Evolutionary conservation across 306 rosid species (phyloP).

Genomic region (Canavalia gladiata): DNA sequence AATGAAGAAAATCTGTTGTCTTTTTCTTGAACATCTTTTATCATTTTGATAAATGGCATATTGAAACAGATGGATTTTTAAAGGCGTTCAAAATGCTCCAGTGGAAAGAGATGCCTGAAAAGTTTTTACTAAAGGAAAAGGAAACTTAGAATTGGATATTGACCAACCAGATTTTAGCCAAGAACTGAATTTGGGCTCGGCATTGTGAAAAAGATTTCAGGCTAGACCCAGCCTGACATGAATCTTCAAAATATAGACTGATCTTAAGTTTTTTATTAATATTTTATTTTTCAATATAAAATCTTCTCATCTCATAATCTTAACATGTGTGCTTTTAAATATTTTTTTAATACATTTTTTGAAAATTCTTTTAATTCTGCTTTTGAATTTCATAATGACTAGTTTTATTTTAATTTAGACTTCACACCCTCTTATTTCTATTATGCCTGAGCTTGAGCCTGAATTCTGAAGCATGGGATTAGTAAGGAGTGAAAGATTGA

Average conservation of each 20-base stretch:
- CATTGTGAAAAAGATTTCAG: conserved; percentile 22
- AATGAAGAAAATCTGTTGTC: background rate
- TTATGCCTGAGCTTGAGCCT: conserved; percentile 5
- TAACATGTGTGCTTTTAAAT: conserved; percentile 17
- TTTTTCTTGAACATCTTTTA: conserved; percentile 37
- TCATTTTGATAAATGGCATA: conserved; percentile 23
- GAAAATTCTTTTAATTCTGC: background rate
- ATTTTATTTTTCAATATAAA: conserved; percentile 6
- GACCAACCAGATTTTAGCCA: conserved; percentile 9
- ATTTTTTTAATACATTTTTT: conserved; percentile 9
- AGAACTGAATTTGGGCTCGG: conserved; percentile 33
- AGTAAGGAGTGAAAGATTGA: conserved; percentile 40
- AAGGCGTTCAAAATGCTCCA: conserved; percentile 21
- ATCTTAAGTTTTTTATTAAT: conserved; percentile 16
- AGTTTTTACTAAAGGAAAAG: conserved; percentile 24
- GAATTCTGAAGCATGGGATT: conserved; percentile 35
- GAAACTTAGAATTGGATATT: conserved; percentile 28
- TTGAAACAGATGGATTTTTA: conserved; percentile 32
- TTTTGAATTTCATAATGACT: conserved; percentile 2
- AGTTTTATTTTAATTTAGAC: conserved; percentile 11
- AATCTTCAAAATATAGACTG: conserved; percentile 32
- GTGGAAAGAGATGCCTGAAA: conserved; percentile 14
- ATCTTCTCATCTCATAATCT: conserved; percentile 26
- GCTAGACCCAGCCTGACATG: conserved; percentile 3
- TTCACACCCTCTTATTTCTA: conserved; percentile 33